A percentile compares a stretch with the other conserved stretches of the same genome.
Conservation (phyloP, 2,329 filamentous ascomycete species). For the Aaosphaeria pasadenensis region DNA sequence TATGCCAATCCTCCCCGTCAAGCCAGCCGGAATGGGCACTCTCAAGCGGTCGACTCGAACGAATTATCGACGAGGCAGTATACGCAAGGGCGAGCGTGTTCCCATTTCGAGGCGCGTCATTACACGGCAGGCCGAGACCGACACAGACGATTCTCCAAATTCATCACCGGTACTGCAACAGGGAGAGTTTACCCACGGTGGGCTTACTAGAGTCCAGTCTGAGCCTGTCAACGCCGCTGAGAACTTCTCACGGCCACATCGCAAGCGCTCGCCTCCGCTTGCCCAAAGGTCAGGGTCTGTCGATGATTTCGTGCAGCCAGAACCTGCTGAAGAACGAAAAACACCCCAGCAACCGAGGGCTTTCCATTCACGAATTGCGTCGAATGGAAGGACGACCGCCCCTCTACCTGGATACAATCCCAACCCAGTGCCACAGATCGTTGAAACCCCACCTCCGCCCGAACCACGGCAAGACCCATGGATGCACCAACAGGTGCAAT, state of each 20-base stretch:
- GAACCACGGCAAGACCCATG: too few species aligned
- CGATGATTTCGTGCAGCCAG: conserved; percentile 17
- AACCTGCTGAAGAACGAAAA: conserved; percentile 25
- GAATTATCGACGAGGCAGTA: conserved; percentile 83
- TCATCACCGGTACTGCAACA: conserved; percentile 46
- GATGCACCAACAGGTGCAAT: conserved; percentile 6
- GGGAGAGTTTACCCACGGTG: conserved; percentile 42
- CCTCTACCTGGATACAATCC: conserved; percentile 47
- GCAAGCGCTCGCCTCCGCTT: conserved; percentile 23
- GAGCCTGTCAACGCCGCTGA: conserved; percentile 56
- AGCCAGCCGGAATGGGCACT: conserved; percentile 69
- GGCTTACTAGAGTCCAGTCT: conserved; percentile 64
- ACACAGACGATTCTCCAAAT: conserved; percentile 51
- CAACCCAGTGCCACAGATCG: too few species aligned
- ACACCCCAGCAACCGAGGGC: conserved; percentile 41
- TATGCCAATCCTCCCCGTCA: conserved; percentile 79
- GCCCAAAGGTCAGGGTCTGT: conserved; percentile 19
- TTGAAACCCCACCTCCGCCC: not conserved
- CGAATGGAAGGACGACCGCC: conserved; percentile 56
- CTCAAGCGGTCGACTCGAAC: conserved; percentile 88
- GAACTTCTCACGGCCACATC: conserved; percentile 61
- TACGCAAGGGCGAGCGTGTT: conserved; percentile 73
- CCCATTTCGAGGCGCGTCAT: conserved; percentile 71
- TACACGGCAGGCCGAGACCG: conserved; percentile 60
- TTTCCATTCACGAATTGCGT: conserved; percentile 56